Base-by-base conservation (phyloP, 495 filamentous ascomycete genomes). In the Trichocladium uniseriatum region DNA sequence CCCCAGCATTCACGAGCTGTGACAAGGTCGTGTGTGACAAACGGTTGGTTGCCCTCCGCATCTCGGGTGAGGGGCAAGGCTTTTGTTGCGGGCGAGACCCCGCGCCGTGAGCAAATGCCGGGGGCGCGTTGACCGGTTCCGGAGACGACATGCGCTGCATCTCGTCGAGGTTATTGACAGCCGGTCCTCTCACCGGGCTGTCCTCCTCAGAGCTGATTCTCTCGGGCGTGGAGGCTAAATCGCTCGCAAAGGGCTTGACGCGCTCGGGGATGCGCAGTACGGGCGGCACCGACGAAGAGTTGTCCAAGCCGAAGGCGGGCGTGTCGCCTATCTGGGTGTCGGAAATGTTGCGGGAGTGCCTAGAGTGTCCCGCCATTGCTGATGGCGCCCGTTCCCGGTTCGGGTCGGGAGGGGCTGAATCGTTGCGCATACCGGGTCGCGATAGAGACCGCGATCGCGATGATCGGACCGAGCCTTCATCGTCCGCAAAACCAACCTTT, bases 1-100 rank as follows among this genome's bases (percentile, higher is more conserved):
- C 76, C 14, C 78, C 79, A 34, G 83, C 83, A 35, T 79, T 82
- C 27, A 77, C 77, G 42, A 96, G 60, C 58, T 94, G 87, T 2
- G 80, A 73, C 8, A 96, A 72, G 14, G 90, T 96, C 5, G 79
- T 82, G 48, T 79, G 72, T 19, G 90, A 94, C 66, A 96, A 79
- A 10, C 87, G 79, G 53, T 81, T 87, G 47, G 84, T 90, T 45
- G 83, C 84, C 48, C 79, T 77, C 41, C 84, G 80, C 63, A 88
- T 71, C 53, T 90, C 84, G n/a, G 82, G 75, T 24, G 84, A 79
- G 38, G 82, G 75, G 51, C 82, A 78, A 5, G 87, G 86, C 49
- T 81, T 75, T 27, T 74, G 80, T 10, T 69, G 65, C 6, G 89
- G 89, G 48, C 76, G 74, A 8, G 58, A 61, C 1, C 57, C 57